Percentiles rank a stretch among this genome's conserved stretches.
Conservation (phyloP, 2,329 filamentous ascomycete species). For the Elsinoe perseae region DNA sequence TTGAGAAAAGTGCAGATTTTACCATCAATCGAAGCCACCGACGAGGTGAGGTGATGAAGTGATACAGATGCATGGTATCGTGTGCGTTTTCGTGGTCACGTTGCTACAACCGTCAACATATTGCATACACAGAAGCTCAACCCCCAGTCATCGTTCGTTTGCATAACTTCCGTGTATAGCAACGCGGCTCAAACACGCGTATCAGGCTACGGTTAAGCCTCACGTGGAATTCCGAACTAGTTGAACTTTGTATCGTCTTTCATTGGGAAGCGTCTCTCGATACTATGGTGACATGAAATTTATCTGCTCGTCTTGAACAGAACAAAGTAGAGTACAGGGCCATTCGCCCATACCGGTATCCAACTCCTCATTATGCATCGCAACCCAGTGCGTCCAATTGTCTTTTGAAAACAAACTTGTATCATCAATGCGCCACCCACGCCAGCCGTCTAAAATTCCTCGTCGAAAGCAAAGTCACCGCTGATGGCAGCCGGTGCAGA, state of each 20-base stretch:
- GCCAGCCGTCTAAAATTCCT: conserved; percentile 72
- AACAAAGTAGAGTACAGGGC: conserved; percentile 9
- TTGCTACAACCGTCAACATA: no score
- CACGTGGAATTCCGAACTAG: not conserved
- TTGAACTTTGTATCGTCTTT: not conserved
- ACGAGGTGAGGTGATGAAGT: not conserved
- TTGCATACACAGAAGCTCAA: not conserved
- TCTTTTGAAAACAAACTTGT: conserved; percentile 3
- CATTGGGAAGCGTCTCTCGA: conserved; percentile 11
- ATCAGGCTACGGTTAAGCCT: not conserved
- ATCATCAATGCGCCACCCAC: conserved; percentile 13
- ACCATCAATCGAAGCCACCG: not conserved
- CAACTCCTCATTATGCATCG: conserved; percentile 17
- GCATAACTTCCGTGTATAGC: not conserved
- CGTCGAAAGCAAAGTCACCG: conserved; percentile 87
- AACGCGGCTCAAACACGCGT: not conserved
- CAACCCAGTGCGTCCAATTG: conserved; percentile 10
- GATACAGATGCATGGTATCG: no score
- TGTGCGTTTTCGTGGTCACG: no score
- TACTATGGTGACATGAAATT: conserved; percentile 12
- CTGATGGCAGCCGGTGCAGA: conserved; percentile 37
- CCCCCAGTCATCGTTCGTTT: not conserved
- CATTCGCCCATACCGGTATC: conserved; percentile 14
- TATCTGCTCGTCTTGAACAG: conserved; percentile 2
- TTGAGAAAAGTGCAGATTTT: not conserved